Percentiles rank a stretch among this genome's conserved stretches.
These are phyloP conservation scores for Vicia faba DNA, from an alignment of 306 rosid genomes.

Conservation along the genomic window DNA sequence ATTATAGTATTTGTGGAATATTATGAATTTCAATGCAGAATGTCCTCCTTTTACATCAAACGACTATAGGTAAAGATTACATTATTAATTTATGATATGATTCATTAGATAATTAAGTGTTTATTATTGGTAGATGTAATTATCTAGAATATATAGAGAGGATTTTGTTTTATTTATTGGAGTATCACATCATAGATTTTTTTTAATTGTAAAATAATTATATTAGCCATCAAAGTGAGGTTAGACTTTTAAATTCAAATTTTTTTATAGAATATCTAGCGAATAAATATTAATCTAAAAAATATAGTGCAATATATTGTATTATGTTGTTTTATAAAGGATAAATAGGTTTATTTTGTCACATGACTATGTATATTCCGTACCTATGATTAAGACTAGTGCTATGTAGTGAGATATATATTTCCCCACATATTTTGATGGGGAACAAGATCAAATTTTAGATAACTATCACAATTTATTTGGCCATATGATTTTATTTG, in stretches of 20 bases:
- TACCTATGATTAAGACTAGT: constrained; percentile 33
- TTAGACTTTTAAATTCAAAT: no score
- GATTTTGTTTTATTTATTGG: not conserved
- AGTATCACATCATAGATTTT: not conserved
- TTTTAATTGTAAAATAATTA: not conserved
- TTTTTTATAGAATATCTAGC: no score
- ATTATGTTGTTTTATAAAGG: constrained; percentile 18
- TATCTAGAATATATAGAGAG: not conserved
- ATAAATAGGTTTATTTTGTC: constrained; percentile 26
- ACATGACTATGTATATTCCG: constrained; percentile 33
- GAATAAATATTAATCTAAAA: no score
- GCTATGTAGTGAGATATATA: not conserved
- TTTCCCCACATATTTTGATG: constrained; percentile 32
- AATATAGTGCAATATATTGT: no score
- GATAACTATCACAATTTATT: constrained; percentile 33
- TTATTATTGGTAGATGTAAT: constrained; percentile 29
- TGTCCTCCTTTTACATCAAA: constrained; percentile 45
- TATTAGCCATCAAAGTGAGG: no score
- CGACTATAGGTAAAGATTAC: constrained; percentile 4
- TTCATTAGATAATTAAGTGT: constrained; percentile 39
- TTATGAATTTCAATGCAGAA: constrained; percentile 35
- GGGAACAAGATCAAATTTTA: constrained; percentile 34
- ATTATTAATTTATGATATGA: constrained; percentile 32
- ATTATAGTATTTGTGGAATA: constrained; percentile 32
- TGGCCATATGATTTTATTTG: constrained; percentile 3